A percentile compares a stretch with the other conserved stretches of the same genome.
Evolutionary conservation across 2,329 filamentous ascomycete genomes (phyloP).

Genomic region (Fusarium oxysporum): DNA sequence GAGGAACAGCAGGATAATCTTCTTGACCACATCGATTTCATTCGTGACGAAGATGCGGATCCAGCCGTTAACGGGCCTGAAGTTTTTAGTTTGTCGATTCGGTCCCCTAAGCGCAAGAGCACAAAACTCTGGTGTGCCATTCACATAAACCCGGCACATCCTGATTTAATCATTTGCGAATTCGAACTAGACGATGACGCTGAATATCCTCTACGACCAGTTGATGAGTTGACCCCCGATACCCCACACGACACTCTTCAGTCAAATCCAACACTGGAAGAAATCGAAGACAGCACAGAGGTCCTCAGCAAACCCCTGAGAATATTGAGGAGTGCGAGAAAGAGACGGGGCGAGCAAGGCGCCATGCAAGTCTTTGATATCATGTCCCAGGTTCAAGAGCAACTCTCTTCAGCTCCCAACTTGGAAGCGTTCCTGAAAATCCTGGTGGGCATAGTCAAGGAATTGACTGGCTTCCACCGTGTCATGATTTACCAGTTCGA

Average conservation of each 20-base stretch:
- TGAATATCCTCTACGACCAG: slow-evolving; percentile 73
- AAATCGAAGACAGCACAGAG: slow-evolving; percentile 80
- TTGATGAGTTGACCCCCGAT: slow-evolving; percentile 69
- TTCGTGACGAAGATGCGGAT: slow-evolving; percentile 84
- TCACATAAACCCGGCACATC: slow-evolving; percentile 76
- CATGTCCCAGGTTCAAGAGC: slow-evolving; percentile 91
- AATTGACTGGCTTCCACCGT: slow-evolving; percentile 89
- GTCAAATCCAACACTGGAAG: slow-evolving; percentile 77
- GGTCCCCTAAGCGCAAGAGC: slow-evolving; percentile 64
- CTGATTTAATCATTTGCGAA: slow-evolving; percentile 83
- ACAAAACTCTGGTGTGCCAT: slow-evolving; percentile 89
- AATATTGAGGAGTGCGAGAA: slow-evolving; percentile 79
- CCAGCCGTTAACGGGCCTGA: slow-evolving; percentile 82
- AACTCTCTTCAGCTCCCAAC: slow-evolving; percentile 77
- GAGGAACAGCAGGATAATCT: slow-evolving; percentile 88
- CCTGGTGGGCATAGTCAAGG: slow-evolving; percentile 86
- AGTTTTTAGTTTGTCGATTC: slow-evolving; percentile 83
- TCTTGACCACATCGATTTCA: slow-evolving; percentile 88
- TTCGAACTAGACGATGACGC: slow-evolving; percentile 87
- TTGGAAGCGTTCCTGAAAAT: slow-evolving; percentile 83
- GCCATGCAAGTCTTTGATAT: slow-evolving; percentile 94
- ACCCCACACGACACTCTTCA: slow-evolving; percentile 79
- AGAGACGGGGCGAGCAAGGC: slow-evolving; percentile 80
- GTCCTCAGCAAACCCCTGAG: slow-evolving; percentile 81
- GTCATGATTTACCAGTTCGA: slow-evolving; percentile 97